These are phyloP conservation scores for Xylariaceae sp. DNA, from an alignment of 2,329 filamentous ascomycete genomes.

Conservation along the genomic window DNA sequence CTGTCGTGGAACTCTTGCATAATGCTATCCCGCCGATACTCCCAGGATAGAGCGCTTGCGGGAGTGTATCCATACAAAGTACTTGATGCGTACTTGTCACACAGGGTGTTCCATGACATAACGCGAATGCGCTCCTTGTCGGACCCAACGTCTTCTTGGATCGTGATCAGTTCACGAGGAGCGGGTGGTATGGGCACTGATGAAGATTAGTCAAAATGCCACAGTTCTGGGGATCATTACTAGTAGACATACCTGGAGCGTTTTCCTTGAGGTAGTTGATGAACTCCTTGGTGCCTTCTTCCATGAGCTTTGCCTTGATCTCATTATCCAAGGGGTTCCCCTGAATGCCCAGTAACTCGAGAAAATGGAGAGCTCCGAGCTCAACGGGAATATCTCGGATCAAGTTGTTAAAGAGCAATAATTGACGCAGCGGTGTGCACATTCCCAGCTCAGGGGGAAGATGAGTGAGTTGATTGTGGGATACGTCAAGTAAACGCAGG, in stretches of 20 bases:
- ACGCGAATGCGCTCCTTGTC: conserved; percentile 70
- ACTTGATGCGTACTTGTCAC: conserved; percentile 84
- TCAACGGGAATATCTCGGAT: conserved; percentile 78
- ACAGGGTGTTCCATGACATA: conserved; percentile 92
- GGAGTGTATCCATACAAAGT: conserved; percentile 88
- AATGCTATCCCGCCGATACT: conserved; percentile 77
- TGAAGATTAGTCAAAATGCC: conserved; percentile 1
- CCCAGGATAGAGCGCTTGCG: conserved; percentile 75
- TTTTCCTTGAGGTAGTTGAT: conserved; percentile 79
- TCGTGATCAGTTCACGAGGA: conserved; percentile 71
- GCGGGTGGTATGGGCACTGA: conserved; percentile 71
- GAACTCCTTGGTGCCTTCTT: conserved; percentile 79
- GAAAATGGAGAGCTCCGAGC: conserved; percentile 78
- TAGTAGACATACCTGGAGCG: conserved; percentile 64
- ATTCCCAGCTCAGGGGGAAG: conserved; percentile 91
- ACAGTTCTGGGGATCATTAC: background rate
- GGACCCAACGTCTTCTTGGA: conserved; percentile 60
- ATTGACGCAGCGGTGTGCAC: conserved; percentile 84
- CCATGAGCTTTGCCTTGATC: conserved; percentile 75
- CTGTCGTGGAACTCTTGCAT: conserved; percentile 73
- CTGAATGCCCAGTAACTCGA: conserved; percentile 87
- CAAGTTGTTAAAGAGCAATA: conserved; percentile 86
- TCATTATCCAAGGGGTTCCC: conserved; percentile 79
- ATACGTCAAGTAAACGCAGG: conserved; percentile 78
- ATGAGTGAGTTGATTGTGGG: conserved; percentile 76